Evolutionary conservation across 1,284 basidiomycete genomes (phyloP).

Genomic region (Ceratobasidium sp.): DNA sequence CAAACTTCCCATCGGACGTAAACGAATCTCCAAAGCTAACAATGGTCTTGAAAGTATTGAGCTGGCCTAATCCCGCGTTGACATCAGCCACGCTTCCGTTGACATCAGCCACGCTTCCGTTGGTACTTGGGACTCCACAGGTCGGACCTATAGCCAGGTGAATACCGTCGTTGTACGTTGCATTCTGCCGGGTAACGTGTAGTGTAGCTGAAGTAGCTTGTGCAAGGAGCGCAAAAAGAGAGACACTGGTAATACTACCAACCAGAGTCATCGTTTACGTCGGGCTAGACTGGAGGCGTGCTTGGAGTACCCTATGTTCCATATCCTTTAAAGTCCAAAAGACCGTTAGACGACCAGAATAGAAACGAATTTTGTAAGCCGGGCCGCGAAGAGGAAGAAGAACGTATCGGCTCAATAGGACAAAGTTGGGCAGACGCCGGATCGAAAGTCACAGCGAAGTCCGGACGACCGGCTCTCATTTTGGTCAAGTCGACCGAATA

Average conservation of each 20-base stretch:
- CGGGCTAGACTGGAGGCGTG: not conserved
- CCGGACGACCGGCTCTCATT: not conserved
- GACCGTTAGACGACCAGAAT: not conserved
- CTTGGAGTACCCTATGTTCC: not conserved
- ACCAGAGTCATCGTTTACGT: not conserved
- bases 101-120: conserved; percentile 32
- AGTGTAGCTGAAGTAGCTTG: not conserved
- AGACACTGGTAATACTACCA: not conserved
- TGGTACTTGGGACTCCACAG: conserved; percentile 14
- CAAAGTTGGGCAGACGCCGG: not conserved
- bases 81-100: too few relatives aligned
- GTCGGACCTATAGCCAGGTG: conserved; percentile 34
- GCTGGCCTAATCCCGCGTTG: conserved; percentile 34
- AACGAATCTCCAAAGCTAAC: conserved; percentile 44
- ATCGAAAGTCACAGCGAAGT: not conserved
- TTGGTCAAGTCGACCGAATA: not conserved
- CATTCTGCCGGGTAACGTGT: not conserved
- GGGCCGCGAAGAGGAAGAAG: not conserved
- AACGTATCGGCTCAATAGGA: not conserved
- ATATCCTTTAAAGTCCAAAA: not conserved
- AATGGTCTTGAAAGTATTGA: conserved; percentile 24
- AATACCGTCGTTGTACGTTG: conserved; percentile 37
- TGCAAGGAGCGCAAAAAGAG: not conserved
- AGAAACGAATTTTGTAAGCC: not conserved
- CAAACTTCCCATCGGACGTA: conserved; percentile 37